A percentile compares a stretch with the other conserved stretches of the same genome.
phyloP scores from a whole-genome alignment of 1,284 basidiomycete species.

The Cryptococcus sp. region DNA sequence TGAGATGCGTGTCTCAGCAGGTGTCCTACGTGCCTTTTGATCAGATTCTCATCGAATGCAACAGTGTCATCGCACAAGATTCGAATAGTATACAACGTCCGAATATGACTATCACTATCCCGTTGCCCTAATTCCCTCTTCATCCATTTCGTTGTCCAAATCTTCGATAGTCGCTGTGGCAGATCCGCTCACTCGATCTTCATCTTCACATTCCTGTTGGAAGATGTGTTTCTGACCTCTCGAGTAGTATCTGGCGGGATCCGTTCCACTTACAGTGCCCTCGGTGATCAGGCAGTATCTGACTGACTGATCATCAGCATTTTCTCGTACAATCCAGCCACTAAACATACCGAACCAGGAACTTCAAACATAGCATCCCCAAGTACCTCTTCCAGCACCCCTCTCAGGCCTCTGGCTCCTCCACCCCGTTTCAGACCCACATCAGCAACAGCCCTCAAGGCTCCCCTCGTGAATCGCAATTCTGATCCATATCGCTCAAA shows the following conservation, averaged over 20 bases:
- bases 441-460: constrained; percentile 62
- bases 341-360: constrained; percentile 65
- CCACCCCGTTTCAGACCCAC: constrained; percentile 75
- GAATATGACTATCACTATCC: neutral
- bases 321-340: neutral
- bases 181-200: constrained; percentile 44
- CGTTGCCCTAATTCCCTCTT: neutral
- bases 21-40: too few species aligned
- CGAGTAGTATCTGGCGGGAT: constrained; percentile 59
- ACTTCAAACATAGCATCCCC: constrained; percentile 84
- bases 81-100: too few species aligned
- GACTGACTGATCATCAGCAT: constrained; percentile 50
- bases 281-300: constrained; percentile 61
- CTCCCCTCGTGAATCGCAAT: constrained; percentile 46
- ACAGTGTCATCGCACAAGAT: too few species aligned
- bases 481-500: constrained; percentile 53
- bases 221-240: constrained; percentile 57
- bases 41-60: too few species aligned
- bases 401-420: constrained; percentile 80
- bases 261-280: constrained; percentile 54
- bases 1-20: too few species aligned
- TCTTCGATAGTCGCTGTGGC: neutral
- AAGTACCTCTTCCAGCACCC: constrained; percentile 83
- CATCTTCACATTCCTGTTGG: constrained; percentile 56
- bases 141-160: neutral